Percentiles rank a stretch among this genome's conserved stretches.
Conservation (phyloP, 441 rosid species). For the Arabidopsis hybrid region DNA sequence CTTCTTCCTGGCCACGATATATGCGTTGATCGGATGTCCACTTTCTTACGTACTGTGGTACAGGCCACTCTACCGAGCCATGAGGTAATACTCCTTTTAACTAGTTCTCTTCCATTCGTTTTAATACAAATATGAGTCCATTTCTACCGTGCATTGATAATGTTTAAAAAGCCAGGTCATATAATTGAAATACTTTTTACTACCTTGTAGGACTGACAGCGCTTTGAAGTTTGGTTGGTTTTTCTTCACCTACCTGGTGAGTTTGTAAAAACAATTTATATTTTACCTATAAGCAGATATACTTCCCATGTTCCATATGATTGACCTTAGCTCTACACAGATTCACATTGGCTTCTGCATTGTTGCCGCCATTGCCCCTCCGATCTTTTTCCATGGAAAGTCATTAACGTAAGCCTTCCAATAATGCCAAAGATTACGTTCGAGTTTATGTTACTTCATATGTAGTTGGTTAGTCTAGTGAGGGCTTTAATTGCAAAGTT, state of each 20-base stretch:
- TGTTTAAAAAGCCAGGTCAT: not conserved
- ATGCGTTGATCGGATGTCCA: conserved; percentile 81
- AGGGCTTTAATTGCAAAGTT: not conserved
- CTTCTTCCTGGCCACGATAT: conserved; percentile 85
- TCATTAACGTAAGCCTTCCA: conserved; percentile 84
- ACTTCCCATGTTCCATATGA: not conserved
- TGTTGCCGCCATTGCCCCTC: conserved; percentile 96
- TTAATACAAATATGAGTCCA: not conserved
- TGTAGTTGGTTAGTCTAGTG: not conserved
- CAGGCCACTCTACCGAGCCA: conserved; percentile 93
- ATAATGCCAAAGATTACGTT: not conserved
- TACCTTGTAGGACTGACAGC: conserved; percentile 84
- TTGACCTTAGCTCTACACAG: conserved; percentile 51
- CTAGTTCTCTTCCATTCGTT: not conserved
- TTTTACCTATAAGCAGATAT: not conserved
- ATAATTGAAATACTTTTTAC: conserved; percentile 18
- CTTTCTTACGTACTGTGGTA: conserved; percentile 92
- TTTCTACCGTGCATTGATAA: not conserved
- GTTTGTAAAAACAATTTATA: conserved; percentile 31
- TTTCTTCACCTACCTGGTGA: conserved; percentile 94
- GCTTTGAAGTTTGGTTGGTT: conserved; percentile 91
- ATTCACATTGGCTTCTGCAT: conserved; percentile 89
- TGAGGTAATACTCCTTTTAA: conserved; percentile 55
- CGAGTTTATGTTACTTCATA: not conserved
- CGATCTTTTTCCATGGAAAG: conserved; percentile 84